Base-by-base conservation (phyloP, 371 early-diverging fungal genomes). In the Mortierella sp. region DNA sequence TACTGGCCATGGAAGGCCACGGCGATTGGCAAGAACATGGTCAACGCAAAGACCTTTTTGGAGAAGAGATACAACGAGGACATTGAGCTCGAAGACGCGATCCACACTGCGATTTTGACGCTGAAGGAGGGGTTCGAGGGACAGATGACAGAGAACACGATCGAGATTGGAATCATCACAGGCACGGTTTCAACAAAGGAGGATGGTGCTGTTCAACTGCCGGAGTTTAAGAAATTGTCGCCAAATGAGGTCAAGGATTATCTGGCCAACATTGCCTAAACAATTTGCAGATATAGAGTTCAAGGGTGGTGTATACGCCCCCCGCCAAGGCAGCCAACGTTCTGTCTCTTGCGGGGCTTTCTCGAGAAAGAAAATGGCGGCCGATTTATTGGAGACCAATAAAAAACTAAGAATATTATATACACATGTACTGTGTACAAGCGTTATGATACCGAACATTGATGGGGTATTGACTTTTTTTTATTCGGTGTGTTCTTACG, bases 21-120 rank as follows among this genome's bases (percentile, higher is more conserved):
- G 32, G 97, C 99, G 1, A 98, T 99, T 60, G 99, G 99, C 50
- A 99, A 99, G 82, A 97, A 98, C 84, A 97, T 97, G 97, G 85
- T 96, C 58, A 97, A 95, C 83, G 96, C 98, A 64, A 97, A 96
- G 88, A 97, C 97, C 2, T 99, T 99, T 82, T 82, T 99, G 78
- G 99, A 99, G 82, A 99, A 98, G 87, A 83, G 99, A 90, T 95
- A 92, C 79, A 91, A 92, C 34, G 94, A 92, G 54, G 93, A 92
- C 37, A 94, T 97, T 87, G 97, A 96, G 81, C 86, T 97, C 39
- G 99, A 99, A 82, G 99, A 99, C 75, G 98, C 99, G 8, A 93
- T 98, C 44, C 98, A 99, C 81, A 98, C 97, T 26, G 96, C 98
- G 26, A 97, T 98, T 65, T 84, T 98, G 62, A 97, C 99, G 50